A percentile compares a stretch with the other conserved stretches of the same genome.
These are phyloP conservation scores for Salvia splendens DNA, from an alignment of 257 asterid genomes.

Conservation along the genomic window DNA sequence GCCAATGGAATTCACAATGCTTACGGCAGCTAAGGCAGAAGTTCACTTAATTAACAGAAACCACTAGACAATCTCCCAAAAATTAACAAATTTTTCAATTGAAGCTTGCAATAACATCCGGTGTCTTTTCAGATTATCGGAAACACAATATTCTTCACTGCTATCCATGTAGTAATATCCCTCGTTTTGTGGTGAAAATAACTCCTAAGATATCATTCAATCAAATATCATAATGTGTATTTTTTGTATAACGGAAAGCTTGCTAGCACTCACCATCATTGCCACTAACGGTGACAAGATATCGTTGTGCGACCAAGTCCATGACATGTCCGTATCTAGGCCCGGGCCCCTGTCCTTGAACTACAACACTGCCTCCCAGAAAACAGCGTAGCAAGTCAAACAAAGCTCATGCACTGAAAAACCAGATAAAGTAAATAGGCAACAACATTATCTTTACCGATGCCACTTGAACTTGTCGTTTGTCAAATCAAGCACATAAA, in stretches of 20 bases:
- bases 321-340: conserved; percentile 97
- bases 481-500: conserved; percentile 88
- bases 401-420: conserved; percentile 14
- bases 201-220: conserved; percentile 5
- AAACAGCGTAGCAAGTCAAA: conserved; percentile 33
- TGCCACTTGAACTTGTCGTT: conserved; percentile 97
- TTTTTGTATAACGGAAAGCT: conserved; percentile 15
- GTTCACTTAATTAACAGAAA: background rate
- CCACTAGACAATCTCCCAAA: background rate
- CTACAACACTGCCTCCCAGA: conserved; percentile 67
- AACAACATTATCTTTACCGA: conserved; percentile 54
- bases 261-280: conserved; percentile 73
- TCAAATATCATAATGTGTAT: conserved; percentile 19
- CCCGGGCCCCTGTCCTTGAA: conserved; percentile 98
- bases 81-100: background rate
- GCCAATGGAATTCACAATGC: background rate
- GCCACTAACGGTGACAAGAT: conserved; percentile 89
- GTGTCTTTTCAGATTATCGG: background rate
- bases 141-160: background rate
- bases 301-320: conserved; percentile 98
- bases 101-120: conserved; percentile 3
- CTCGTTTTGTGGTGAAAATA: background rate
- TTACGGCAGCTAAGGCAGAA: conserved; percentile 4
- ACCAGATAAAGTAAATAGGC: conserved; percentile 18
- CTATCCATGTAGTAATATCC: background rate